Evolutionary conservation across 768 basidiomycete species (phyloP).

Genomic region (Leccinum imitatum): DNA sequence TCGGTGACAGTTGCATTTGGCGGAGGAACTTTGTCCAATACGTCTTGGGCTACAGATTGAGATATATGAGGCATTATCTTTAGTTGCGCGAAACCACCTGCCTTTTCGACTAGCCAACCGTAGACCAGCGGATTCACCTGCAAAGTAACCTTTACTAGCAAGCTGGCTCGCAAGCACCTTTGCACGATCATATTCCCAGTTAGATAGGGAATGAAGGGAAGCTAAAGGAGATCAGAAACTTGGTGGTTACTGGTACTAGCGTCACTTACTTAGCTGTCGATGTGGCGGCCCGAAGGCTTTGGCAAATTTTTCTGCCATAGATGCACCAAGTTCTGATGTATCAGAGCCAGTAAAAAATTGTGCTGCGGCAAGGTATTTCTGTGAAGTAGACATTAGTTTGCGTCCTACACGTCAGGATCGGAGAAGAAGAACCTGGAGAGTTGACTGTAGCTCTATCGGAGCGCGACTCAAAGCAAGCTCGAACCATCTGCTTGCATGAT

Average conservation of each 20-base stretch:
- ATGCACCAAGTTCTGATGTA: constrained; percentile 86
- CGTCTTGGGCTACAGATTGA: constrained; percentile 46
- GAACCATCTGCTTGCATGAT: constrained; percentile 81
- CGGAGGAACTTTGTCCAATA: constrained; percentile 62
- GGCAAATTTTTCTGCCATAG: constrained; percentile 83
- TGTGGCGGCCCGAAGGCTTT: constrained; percentile 78
- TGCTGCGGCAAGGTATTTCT: constrained; percentile 88
- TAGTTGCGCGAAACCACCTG: constrained; percentile 27
- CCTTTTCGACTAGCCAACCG: constrained; percentile 67
- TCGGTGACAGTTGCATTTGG: constrained; percentile 58
- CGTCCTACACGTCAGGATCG: background rate
- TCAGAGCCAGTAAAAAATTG: constrained; percentile 68
- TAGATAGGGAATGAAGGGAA: constrained; percentile 52
- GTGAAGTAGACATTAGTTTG: constrained; percentile 5
- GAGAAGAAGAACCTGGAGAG: constrained; percentile 66
- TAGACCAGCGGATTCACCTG: constrained; percentile 83
- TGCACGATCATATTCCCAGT: constrained; percentile 77
- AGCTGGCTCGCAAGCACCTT: constrained; percentile 83
- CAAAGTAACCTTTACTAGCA: constrained; percentile 87
- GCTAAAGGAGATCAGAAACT: constrained; percentile 35
- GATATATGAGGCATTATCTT: background rate
- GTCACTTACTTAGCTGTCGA: constrained; percentile 66
- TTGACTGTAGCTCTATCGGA: constrained; percentile 89
- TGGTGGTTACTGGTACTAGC: background rate
- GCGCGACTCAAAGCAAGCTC: constrained; percentile 83